Percentiles rank a stretch among this genome's conserved stretches.
phyloP scores from a whole-genome alignment of 441 rosid genomes.

The Raphanus hybrid region DNA sequence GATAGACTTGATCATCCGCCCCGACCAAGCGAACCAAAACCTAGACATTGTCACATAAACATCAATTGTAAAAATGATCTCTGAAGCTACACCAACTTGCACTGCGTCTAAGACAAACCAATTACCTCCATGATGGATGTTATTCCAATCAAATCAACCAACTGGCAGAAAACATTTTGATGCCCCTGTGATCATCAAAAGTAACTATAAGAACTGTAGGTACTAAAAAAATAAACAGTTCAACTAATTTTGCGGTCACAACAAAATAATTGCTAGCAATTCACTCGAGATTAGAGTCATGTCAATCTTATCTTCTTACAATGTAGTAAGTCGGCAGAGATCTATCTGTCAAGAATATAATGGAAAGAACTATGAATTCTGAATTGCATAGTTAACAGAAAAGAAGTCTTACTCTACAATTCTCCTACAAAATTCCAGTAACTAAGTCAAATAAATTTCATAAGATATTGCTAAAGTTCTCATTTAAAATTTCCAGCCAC shows the following conservation, averaged over 20 bases:
- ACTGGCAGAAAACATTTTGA: slow-evolving; percentile 78
- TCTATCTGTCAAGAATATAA: not conserved
- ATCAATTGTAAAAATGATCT: slow-evolving; percentile 7
- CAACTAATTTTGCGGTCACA: too few relatives aligned
- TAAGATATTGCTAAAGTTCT: not conserved
- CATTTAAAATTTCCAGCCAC: not conserved
- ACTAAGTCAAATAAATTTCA: not conserved
- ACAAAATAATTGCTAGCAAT: too few relatives aligned
- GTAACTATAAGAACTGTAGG: slow-evolving; percentile 27
- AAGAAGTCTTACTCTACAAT: not conserved
- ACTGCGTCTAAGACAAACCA: slow-evolving; percentile 10
- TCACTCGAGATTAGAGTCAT: too few relatives aligned
- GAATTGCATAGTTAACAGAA: not conserved
- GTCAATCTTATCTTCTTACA: too few relatives aligned
- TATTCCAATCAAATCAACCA: slow-evolving; percentile 97
- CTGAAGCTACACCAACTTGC: not conserved
- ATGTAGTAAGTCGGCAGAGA: too few relatives aligned
- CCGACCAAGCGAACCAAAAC: slow-evolving; percentile 92
- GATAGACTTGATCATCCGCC: slow-evolving; percentile 92
- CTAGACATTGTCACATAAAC: slow-evolving; percentile 46
- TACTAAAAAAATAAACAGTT: too few relatives aligned
- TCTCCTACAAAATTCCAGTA: not conserved
- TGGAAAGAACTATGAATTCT: not conserved
- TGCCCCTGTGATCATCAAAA: slow-evolving; percentile 64
- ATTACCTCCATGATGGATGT: slow-evolving; percentile 98